Evolutionary conservation across 129 eudicot species (phyloP), one percentile per base, ranked within the genome.

Genomic region (Saussurea involucrata): DNA sequence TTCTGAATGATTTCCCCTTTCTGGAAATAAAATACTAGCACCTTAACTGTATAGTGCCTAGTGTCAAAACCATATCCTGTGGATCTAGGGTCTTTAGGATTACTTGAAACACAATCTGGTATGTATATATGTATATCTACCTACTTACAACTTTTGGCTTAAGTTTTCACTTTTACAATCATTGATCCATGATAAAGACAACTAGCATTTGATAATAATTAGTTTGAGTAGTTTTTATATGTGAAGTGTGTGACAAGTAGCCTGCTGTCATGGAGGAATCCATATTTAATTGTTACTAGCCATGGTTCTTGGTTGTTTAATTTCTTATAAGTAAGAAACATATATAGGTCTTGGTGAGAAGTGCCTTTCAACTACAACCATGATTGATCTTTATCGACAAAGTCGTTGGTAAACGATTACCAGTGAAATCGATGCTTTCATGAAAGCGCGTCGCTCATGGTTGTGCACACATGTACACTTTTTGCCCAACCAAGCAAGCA

Each of bases 241-340:
- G 57, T 81, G 84, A 81, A 81, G 84, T 81, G 80, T 81, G 74
- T 74, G 76, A 81, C 84, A 81, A 81, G 84, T 81, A 81, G 76
- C 24, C 42, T 73, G 69, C 31, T 74, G 65, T 44, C 55, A 28
- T 81, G 76, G 25, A 37, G 46, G 49, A 74, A 66, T 66, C 32
- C 10, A 60, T 67, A 36, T 74, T 58, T 27, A 69, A 60, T 67
- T 57, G 55, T 40, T 20, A 58, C 46, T 53, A 73, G 44, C 78
- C 46, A 72, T 64, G 67, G 63, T 78, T 44, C 53, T 32, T 72
- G 67, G 33, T 60, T 49, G 40, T 40, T 40, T 64, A 27, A 27
- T 27, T 71, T 20, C 63, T 78, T 69, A 78, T 40, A 3, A 61
- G 1, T 9, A 28, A 46, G 28, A 71, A 44, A 66, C 6, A 81